A percentile compares a stretch with the other conserved stretches of the same genome.
These are phyloP conservation scores for Keqinozyma sinolaborantium DNA, from an alignment of 1,139 yeast genomes.

Conservation along the genomic window DNA sequence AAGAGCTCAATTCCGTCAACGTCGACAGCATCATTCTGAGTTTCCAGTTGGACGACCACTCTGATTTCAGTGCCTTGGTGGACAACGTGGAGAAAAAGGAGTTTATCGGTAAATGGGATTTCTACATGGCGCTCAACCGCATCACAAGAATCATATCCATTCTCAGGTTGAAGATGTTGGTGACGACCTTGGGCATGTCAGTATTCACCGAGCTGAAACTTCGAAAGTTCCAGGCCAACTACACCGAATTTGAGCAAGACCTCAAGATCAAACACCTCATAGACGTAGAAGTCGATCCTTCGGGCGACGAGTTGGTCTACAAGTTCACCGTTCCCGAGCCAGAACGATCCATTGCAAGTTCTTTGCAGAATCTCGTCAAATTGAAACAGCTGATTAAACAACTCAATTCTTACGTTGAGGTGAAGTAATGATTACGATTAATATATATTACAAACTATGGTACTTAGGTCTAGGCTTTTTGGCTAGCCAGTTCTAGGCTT, in stretches of 20 bases:
- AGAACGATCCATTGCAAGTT: too few species aligned
- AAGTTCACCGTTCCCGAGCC: background rate
- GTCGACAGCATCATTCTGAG: slow-evolving; percentile 4
- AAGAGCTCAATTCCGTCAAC: slow-evolving; percentile 5
- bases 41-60: slow-evolving; percentile 5
- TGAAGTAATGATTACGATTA: too few species aligned
- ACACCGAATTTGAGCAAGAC: background rate
- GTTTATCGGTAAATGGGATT: slow-evolving; percentile 17
- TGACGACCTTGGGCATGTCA: slow-evolving; percentile 13
- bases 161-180: slow-evolving; percentile 19
- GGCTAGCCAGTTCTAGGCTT: too few species aligned
- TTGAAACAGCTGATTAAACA: background rate
- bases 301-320: background rate
- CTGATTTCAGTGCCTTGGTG: slow-evolving; percentile 13
- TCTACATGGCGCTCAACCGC: slow-evolving; percentile 13
- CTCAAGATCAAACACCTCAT: slow-evolving; percentile 1
- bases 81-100: slow-evolving; percentile 9
- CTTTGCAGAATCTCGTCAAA: too few species aligned
- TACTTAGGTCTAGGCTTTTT: too few species aligned
- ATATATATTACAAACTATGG: too few species aligned
- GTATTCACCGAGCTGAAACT: slow-evolving; percentile 3
- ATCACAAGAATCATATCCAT: slow-evolving; percentile 15
- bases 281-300: background rate
- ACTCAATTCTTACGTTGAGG: too few species aligned
- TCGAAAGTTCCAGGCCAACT: slow-evolving; percentile 1